These are phyloP conservation scores for Phytophthora fragariaefolia DNA, from an alignment of 352 stramenopile species.

Conservation along the genomic window DNA sequence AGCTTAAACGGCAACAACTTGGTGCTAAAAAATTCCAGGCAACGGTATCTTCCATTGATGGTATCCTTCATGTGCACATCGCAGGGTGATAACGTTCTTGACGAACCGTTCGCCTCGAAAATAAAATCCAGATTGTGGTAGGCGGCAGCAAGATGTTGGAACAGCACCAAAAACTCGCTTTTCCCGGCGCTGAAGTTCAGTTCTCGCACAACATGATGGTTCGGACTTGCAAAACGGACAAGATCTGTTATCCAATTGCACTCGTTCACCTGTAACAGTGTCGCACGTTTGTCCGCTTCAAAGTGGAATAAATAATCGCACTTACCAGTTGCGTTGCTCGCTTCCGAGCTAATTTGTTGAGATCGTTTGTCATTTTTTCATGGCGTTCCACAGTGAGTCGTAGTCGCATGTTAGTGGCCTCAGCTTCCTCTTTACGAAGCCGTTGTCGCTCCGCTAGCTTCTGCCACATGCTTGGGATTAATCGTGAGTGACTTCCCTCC, in stretches of 20 bases:
- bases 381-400: conserved; percentile 49
- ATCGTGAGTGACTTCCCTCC: not conserved
- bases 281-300: no score
- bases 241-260: conserved; percentile 1
- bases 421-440: conserved; percentile 10
- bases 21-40: conserved; percentile 34
- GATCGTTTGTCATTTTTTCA: conserved; percentile 34
- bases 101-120: conserved; percentile 25
- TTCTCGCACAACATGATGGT: conserved; percentile 9
- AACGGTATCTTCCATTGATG: conserved; percentile 13
- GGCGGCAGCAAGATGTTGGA: conserved; percentile 19
- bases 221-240: not conserved
- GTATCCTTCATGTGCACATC: conserved; percentile 31
- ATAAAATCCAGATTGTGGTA: conserved; percentile 28
- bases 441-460: conserved; percentile 33
- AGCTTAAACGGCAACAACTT: conserved; percentile 45
- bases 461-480: conserved; percentile 28
- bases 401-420: conserved; percentile 29
- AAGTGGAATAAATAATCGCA: no score
- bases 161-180: conserved; percentile 18
- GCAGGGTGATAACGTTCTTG: conserved; percentile 16
- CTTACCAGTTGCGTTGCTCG: conserved; percentile 22
- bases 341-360: conserved; percentile 37
- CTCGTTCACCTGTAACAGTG: conserved; percentile 9
- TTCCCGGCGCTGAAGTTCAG: conserved; percentile 13